Conservation (phyloP, 192 early-diverging fungal species). For the Coemansia sp. region DNA sequence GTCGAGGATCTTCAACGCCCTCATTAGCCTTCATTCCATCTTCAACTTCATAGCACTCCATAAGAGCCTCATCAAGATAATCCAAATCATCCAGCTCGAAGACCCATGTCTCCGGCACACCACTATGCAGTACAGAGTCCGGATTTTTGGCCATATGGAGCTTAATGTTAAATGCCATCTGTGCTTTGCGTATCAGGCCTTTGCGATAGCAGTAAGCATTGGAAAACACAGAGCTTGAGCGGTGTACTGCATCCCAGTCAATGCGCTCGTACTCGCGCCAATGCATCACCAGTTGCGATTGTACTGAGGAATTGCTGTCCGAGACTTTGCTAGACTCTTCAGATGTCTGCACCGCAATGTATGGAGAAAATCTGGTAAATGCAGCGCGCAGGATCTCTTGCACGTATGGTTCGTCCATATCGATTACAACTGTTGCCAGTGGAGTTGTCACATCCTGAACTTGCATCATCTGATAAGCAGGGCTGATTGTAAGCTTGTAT, state of each 20-base stretch:
- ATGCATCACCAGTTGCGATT: constrained; percentile 30
- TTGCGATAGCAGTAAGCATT: constrained; percentile 68
- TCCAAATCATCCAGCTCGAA: constrained; percentile 65
- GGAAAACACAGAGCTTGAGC: constrained; percentile 33
- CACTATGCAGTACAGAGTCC: constrained; percentile 47
- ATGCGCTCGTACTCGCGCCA: constrained; percentile 70
- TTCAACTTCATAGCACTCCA: constrained; percentile 66
- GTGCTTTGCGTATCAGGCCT: constrained; percentile 67
- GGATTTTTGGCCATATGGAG: constrained; percentile 61
- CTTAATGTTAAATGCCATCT: constrained; percentile 63
- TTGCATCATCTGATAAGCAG: background rate
- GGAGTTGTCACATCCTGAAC: background rate
- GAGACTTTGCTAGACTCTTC: background rate
- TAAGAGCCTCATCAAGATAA: constrained; percentile 67
- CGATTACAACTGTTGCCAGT: constrained; percentile 36
- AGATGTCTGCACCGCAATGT: constrained; percentile 7
- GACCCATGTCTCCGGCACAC: constrained; percentile 65
- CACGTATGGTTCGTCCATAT: constrained; percentile 57
- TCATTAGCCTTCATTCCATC: constrained; percentile 57
- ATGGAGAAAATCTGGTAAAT: constrained; percentile 25
- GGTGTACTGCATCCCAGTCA: constrained; percentile 57
- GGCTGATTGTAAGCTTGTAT: constrained; percentile 1
- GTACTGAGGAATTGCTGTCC: background rate
- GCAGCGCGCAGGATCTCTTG: constrained; percentile 31
- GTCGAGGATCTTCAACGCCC: constrained; percentile 17